Conservation (phyloP, 225 moss, liverwort and hornwort species). For the Sphagnum contortum region DNA sequence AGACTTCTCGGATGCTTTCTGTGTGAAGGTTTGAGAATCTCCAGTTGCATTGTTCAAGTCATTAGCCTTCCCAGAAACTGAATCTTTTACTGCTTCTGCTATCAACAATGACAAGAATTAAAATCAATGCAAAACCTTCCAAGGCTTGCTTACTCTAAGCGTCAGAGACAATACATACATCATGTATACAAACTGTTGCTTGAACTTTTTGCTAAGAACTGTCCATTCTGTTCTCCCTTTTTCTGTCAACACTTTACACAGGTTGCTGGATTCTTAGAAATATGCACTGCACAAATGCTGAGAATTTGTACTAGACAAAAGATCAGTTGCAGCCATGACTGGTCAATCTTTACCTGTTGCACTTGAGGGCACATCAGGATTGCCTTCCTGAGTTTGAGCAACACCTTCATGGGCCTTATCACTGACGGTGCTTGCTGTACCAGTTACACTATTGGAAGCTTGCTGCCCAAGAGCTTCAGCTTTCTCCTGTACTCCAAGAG, state of each 20-base stretch:
- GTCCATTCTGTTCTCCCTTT: too few species aligned
- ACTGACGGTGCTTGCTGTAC: not conserved
- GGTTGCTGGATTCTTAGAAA: not conserved
- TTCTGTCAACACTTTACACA: too few species aligned
- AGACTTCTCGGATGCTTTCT: constrained; percentile 4
- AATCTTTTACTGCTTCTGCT: constrained; percentile 11
- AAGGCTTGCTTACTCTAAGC: not conserved
- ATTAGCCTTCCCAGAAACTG: constrained; percentile 5
- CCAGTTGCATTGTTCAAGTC: constrained; percentile 16
- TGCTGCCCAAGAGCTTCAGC: too few species aligned
- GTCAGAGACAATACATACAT: not conserved
- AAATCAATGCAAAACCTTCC: not conserved
- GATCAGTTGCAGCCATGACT: not conserved
- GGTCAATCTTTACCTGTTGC: constrained; percentile 1
- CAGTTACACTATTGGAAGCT: too few species aligned
- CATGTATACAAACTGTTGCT: not conserved
- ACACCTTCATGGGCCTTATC: constrained; percentile 8
- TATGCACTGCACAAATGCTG: not conserved
- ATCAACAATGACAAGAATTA: not conserved
- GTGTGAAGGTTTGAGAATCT: constrained; percentile 21
- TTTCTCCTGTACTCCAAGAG: not conserved
- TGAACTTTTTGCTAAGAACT: not conserved
- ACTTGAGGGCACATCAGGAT: constrained; percentile 9
- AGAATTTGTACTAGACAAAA: not conserved
- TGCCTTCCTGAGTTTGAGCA: not conserved